phyloP scores from a whole-genome alignment of 495 filamentous ascomycete genomes.

The Neurospora sp. region DNA sequence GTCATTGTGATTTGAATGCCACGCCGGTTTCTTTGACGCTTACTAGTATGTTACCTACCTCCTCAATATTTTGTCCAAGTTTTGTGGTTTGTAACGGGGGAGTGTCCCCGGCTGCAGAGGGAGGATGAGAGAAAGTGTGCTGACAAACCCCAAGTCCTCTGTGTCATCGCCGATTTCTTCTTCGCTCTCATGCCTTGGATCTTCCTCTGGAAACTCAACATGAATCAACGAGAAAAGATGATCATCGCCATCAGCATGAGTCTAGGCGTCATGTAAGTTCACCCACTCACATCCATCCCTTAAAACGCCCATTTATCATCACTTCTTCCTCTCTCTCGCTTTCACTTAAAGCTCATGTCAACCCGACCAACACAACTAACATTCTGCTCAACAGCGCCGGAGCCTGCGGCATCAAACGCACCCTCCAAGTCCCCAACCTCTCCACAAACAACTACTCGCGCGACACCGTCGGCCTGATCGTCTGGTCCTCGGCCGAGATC shows the following conservation, averaged over 20 bases:
- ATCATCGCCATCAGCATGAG: constrained; percentile 40
- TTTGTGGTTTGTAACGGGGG: not conserved
- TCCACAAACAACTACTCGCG: constrained; percentile 9
- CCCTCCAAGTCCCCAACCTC: constrained; percentile 13
- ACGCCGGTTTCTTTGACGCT: constrained; percentile 7
- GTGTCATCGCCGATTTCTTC: constrained; percentile 32
- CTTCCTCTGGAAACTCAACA: constrained; percentile 40
- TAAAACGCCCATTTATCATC: not conserved
- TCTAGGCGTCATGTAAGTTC: constrained; percentile 37
- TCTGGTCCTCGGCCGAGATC: constrained; percentile 17
- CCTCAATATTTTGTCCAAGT: not conserved
- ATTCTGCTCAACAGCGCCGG: constrained; percentile 9
- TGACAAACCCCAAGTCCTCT: not conserved
- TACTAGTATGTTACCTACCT: constrained; percentile 5
- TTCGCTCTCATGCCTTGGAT: constrained; percentile 36
- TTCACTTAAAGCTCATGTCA: not conserved
- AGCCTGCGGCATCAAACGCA: constrained; percentile 16
- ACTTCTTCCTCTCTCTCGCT: not conserved
- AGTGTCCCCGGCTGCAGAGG: not conserved
- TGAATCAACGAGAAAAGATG: constrained; percentile 35
- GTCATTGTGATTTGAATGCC: constrained; percentile 7
- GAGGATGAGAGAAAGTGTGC: not conserved
- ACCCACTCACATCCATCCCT: not conserved
- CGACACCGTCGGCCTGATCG: constrained; percentile 9
- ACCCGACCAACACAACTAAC: not conserved